Percentiles rank a stretch among this genome's conserved stretches.
Evolutionary conservation across 768 basidiomycete genomes (phyloP).

Genomic region (Trametes punicea): DNA sequence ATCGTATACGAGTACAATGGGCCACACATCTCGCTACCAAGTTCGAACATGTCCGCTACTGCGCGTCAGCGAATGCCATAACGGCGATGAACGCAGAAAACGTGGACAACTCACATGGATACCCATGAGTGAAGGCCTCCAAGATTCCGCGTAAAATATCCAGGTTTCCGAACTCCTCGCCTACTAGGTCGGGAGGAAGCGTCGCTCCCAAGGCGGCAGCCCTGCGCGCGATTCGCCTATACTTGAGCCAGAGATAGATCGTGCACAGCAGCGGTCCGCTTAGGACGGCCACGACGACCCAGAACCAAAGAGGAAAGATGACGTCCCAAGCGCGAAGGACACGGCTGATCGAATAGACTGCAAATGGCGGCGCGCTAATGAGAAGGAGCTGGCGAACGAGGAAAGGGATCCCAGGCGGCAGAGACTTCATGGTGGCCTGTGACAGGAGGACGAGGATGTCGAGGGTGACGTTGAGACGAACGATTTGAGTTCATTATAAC

Average conservation of each 20-base stretch:
- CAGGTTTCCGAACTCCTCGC: conserved; percentile 33
- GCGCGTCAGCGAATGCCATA: neutral
- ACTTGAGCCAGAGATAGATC: conserved; percentile 2
- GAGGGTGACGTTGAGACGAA: neutral
- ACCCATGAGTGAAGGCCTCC: conserved; percentile 27
- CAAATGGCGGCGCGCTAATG: neutral
- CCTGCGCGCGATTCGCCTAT: neutral
- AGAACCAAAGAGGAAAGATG: conserved; percentile 13
- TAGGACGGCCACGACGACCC: neutral
- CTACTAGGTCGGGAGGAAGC: conserved; percentile 31
- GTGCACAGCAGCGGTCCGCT: conserved; percentile 12
- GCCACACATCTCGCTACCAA: conserved; percentile 21
- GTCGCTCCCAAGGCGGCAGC: conserved; percentile 19
- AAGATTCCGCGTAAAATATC: conserved; percentile 31
- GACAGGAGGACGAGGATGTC: neutral
- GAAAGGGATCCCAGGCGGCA: neutral
- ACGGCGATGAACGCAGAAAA: neutral
- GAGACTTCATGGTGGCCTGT: conserved; percentile 8
- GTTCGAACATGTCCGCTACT: conserved; percentile 23
- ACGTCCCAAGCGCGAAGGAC: neutral
- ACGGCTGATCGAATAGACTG: conserved; percentile 1
- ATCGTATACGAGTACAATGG: conserved; percentile 20
- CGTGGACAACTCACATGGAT: conserved; percentile 31
- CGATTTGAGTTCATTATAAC: neutral
- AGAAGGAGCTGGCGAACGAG: conserved; percentile 11